Percentiles rank a stretch among this genome's conserved stretches.
These are phyloP conservation scores for Eimeria sp. DNA, from an alignment of 169 alveolate species.

Conservation along the genomic window DNA sequence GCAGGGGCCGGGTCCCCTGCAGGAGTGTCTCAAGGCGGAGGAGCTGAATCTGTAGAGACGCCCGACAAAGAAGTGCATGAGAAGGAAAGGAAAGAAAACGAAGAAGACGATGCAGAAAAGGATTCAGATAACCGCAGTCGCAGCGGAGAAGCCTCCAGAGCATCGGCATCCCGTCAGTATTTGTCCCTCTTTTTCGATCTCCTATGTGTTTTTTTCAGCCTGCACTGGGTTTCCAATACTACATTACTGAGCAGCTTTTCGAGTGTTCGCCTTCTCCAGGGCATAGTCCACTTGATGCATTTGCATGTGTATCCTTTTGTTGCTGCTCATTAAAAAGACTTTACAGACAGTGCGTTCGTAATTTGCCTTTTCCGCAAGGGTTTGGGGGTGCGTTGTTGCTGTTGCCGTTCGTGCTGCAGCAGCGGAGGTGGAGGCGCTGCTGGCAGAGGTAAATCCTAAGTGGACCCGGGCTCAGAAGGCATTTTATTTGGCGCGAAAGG, in stretches of 20 bases:
- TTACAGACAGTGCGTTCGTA: neutral
- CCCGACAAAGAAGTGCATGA: neutral
- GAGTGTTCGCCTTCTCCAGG: neutral
- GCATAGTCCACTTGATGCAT: neutral
- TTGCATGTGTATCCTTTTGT: neutral
- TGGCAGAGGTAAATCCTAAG: constrained; percentile 8
- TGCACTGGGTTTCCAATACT: too few species aligned
- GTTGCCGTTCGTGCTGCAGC: neutral
- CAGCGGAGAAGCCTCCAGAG: neutral
- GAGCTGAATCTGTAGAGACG: neutral
- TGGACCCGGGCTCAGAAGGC: constrained; percentile 88
- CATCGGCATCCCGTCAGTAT: neutral
- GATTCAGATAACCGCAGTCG: neutral
- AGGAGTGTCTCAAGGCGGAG: neutral
- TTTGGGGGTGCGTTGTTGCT: neutral
- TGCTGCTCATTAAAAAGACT: neutral
- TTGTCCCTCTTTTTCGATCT: neutral
- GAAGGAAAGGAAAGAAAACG: neutral
- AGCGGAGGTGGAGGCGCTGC: neutral
- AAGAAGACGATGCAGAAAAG: neutral
- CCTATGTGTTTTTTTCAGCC: neutral
- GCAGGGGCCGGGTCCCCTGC: neutral
- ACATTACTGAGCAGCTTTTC: neutral
- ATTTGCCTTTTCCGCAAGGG: too few species aligned
- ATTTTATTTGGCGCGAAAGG: constrained; percentile 89